Conservation (phyloP, 148 eudicot genomes). For the Amaranthus hypochondriacus region DNA sequence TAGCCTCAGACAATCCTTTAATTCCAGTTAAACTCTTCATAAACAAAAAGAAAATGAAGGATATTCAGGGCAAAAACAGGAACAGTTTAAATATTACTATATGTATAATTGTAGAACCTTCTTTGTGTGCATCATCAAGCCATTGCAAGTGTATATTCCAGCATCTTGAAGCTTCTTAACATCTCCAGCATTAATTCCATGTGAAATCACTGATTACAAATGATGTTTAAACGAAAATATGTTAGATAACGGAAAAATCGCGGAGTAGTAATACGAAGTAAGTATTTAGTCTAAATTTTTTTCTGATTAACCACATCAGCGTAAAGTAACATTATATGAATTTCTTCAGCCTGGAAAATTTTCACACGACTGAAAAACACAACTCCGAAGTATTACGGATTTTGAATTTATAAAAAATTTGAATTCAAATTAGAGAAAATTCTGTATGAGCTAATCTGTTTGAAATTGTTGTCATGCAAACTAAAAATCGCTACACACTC, state of each 20-base stretch:
- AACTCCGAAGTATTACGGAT: no score
- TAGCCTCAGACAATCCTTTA: conserved; percentile 97
- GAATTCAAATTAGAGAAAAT: background rate
- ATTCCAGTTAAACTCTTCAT: conserved; percentile 78
- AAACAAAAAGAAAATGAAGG: background rate
- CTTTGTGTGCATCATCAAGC: conserved; percentile 97
- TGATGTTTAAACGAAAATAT: background rate
- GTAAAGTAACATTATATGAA: no score
- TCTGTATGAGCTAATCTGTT: background rate
- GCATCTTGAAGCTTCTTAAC: conserved; percentile 96
- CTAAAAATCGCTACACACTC: background rate
- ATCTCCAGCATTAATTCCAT: conserved; percentile 95
- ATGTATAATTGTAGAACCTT: conserved; percentile 41
- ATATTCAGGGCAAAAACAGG: background rate
- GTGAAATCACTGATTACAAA: conserved; percentile 52
- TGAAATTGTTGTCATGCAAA: background rate
- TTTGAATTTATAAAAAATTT: no score
- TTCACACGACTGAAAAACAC: no score
- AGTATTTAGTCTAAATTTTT: no score
- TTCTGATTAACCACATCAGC: no score
- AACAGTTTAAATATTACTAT: background rate
- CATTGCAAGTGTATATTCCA: conserved; percentile 90
- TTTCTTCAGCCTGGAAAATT: no score
- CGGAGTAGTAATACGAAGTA: no score
- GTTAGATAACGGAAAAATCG: background rate